Percentiles rank a stretch among this genome's conserved stretches.
Evolutionary conservation across 768 basidiomycete species (phyloP).

Genomic region (Serendipita sp.): DNA sequence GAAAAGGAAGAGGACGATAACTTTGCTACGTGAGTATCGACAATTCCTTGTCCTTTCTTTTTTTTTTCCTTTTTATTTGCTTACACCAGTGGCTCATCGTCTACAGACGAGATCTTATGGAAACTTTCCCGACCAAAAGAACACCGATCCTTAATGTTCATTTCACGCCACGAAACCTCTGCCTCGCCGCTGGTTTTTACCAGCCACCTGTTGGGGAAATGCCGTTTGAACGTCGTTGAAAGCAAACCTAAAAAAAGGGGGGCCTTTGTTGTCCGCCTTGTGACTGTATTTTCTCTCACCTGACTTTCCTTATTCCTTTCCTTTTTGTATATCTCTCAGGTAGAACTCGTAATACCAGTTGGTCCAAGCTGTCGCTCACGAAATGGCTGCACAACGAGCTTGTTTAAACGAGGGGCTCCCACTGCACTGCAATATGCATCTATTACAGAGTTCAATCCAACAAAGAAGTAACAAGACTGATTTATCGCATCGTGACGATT

Average conservation of each 20-base stretch:
- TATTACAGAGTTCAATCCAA: no score
- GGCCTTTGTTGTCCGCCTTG: no score
- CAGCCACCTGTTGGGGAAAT: conserved; percentile 29
- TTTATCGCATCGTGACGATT: conserved; percentile 3
- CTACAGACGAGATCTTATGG: conserved; percentile 61
- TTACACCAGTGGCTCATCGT: conserved; percentile 5
- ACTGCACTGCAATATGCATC: no score
- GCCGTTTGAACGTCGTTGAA: not conserved
- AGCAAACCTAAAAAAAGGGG: no score
- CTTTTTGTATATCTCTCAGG: not conserved
- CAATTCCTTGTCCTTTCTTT: not conserved
- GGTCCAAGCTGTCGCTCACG: no score
- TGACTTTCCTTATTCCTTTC: not conserved
- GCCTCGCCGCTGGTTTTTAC: conserved; percentile 69
- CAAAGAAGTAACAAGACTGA: not conserved
- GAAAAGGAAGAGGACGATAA: conserved; percentile 38
- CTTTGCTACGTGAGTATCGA: conserved; percentile 49
- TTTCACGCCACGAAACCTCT: conserved; percentile 89
- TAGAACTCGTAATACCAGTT: not conserved
- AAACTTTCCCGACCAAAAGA: conserved; percentile 89
- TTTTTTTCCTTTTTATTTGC: not conserved
- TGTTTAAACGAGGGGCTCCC: no score
- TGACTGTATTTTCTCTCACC: not conserved
- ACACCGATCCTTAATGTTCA: conserved; percentile 87
- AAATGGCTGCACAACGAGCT: no score